phyloP scores from a whole-genome alignment of 2,329 filamentous ascomycete species.

The Nemania sp. region DNA sequence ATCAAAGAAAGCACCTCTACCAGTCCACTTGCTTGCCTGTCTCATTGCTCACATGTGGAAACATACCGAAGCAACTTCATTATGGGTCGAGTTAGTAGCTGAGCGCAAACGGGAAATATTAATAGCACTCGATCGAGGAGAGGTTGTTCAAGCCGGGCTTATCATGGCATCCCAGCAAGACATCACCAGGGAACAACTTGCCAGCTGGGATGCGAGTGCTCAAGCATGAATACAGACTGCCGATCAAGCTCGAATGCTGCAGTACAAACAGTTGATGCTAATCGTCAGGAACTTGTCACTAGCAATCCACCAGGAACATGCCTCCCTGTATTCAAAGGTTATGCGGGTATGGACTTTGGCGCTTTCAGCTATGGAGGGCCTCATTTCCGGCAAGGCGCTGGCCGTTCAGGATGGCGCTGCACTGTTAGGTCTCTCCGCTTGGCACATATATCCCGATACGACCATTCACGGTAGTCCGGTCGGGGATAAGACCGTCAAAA shows the following conservation, averaged over 20 bases:
- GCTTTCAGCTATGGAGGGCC: not conserved
- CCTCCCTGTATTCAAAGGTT: slow-evolving; percentile 10
- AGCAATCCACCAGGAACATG: not conserved
- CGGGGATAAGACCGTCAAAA: too few relatives aligned
- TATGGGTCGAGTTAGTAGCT: slow-evolving; percentile 41
- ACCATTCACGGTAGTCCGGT: too few relatives aligned
- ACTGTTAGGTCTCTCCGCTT: too few relatives aligned
- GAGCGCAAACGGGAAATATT: slow-evolving; percentile 21
- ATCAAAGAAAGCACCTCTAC: slow-evolving; percentile 33
- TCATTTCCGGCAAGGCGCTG: too few relatives aligned
- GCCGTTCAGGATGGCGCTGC: too few relatives aligned
- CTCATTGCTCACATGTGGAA: slow-evolving; percentile 42
- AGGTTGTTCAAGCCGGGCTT: not conserved
- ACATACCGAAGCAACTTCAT: slow-evolving; percentile 36
- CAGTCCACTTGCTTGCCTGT: slow-evolving; percentile 36
- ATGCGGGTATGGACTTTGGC: slow-evolving; percentile 15
- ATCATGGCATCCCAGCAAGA: slow-evolving; percentile 1
- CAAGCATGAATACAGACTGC: too few relatives aligned
- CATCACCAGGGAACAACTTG: slow-evolving; percentile 32
- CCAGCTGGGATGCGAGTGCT: too few relatives aligned
- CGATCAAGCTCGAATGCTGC: too few relatives aligned
- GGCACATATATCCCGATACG: too few relatives aligned
- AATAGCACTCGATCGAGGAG: not conserved
- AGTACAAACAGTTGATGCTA: too few relatives aligned
- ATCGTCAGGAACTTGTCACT: slow-evolving; percentile 23